Base-by-base conservation (phyloP, 495 filamentous ascomycete genomes). In the Aspergillus leporis region DNA sequence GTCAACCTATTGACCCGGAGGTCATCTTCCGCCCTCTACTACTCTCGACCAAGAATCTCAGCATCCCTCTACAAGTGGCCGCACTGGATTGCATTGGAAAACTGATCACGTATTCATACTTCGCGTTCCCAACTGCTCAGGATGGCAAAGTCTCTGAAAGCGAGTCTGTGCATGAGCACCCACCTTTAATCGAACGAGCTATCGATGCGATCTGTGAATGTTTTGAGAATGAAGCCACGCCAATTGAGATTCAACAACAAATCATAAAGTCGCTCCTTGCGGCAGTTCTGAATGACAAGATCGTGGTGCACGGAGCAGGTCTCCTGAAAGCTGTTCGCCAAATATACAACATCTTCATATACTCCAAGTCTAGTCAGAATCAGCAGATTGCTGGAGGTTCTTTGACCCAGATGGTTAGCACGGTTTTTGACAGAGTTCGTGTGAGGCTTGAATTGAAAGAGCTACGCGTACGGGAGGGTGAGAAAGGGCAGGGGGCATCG, bases 191-290 rank as follows among this genome's bases (percentile, higher is more conserved):
- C 69, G 95, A 99, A 71, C 85, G 92, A 61, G 95, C 95, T 47
- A 99, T 99, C 64, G 95, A 99, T 74, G 96, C 93, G 38, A 98
- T 99, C 74, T 98, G 95, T 80, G 93, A 98, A 67, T 99, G 95
- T 70, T 99, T 98, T 64, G 91, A 97, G 64, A 93, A 94, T 60
- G 95, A 99, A 73, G 89, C 88, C 4, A 98, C 95, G 0, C 86
- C 87, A 12, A 83, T 88, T 52, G 91, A 96, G 64, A 88, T 97
- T 28, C 94, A 99, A 71, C 82, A 97, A 63, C 95, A 99, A 74
- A 99, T 99, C 63, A 90, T 99, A 68, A 96, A 97, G 75, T 97
- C 94, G 0, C 78, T 99, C 56, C 79, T 99, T 25, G 93, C 95
- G 19, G 95, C 95, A 2, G 93, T 99, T 7, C 72, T 98, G 65